A percentile compares a stretch with the other conserved stretches of the same genome.
phyloP scores from a whole-genome alignment of 2,329 filamentous ascomycete genomes.

The Pleomassaria siparia region DNA sequence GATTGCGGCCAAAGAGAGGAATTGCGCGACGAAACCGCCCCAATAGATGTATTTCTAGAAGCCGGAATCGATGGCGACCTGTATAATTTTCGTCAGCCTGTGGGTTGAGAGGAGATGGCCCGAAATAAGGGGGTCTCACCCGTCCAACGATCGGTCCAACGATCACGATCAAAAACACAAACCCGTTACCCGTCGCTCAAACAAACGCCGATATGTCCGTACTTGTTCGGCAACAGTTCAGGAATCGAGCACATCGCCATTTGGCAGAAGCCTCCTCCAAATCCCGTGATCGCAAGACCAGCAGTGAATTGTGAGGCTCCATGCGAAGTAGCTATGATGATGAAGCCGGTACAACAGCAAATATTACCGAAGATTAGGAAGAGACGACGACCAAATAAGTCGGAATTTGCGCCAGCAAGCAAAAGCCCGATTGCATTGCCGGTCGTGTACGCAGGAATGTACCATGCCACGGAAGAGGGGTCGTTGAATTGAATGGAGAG shows the following conservation, averaged over 20 bases:
- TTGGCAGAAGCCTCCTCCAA: constrained; percentile 50
- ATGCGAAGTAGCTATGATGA: constrained; percentile 27
- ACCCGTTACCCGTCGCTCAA: constrained; percentile 40
- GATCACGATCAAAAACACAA: constrained; percentile 51
- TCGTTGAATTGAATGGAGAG: constrained; percentile 19
- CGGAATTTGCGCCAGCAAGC: constrained; percentile 47
- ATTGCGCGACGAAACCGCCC: constrained; percentile 26
- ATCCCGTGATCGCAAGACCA: constrained; percentile 47
- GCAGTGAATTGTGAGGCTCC: constrained; percentile 45
- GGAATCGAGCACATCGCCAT: constrained; percentile 50
- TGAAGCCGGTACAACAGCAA: constrained; percentile 42
- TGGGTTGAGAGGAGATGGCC: neutral
- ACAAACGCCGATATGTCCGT: constrained; percentile 51
- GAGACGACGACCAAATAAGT: constrained; percentile 52
- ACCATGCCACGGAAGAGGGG: constrained; percentile 19
- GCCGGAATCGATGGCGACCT: constrained; percentile 26
- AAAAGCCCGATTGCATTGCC: constrained; percentile 25
- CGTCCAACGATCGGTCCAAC: constrained; percentile 51
- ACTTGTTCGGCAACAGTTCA: constrained; percentile 54
- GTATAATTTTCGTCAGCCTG: neutral
- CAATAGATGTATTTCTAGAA: constrained; percentile 27
- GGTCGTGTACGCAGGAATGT: constrained; percentile 26
- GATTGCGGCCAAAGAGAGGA: constrained; percentile 21
- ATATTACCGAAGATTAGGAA: constrained; percentile 50
- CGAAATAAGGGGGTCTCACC: constrained; percentile 16